A percentile compares a stretch with the other conserved stretches of the same genome.
These are phyloP conservation scores for Talaromyces rugulosus DNA, from an alignment of 2,329 filamentous ascomycete genomes.

Conservation along the genomic window DNA sequence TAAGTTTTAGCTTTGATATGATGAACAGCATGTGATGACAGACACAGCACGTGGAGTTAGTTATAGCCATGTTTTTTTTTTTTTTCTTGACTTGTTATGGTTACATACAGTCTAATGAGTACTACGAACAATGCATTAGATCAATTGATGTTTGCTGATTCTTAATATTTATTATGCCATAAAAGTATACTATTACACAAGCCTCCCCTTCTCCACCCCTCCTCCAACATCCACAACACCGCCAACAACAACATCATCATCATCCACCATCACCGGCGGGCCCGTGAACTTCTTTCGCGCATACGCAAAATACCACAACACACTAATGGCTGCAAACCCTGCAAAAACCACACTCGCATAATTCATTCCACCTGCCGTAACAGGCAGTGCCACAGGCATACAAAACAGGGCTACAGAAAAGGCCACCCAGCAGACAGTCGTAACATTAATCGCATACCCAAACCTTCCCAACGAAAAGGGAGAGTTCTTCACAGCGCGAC, in stretches of 20 bases:
- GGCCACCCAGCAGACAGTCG: conserved; percentile 66
- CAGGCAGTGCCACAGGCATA: conserved; percentile 63
- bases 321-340: conserved; percentile 57
- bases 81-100: background rate
- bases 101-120: background rate
- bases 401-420: conserved; percentile 70
- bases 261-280: conserved; percentile 38
- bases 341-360: conserved; percentile 65
- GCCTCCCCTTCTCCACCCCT: background rate
- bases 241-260: conserved; percentile 12
- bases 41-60: background rate
- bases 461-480: conserved; percentile 66
- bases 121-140: background rate
- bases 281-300: conserved; percentile 62
- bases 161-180: background rate
- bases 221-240: conserved; percentile 9
- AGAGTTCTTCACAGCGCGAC: conserved; percentile 62
- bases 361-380: conserved; percentile 58
- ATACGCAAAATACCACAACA: conserved; percentile 60
- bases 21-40: background rate
- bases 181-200: background rate
- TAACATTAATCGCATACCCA: conserved; percentile 63
- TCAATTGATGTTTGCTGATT: background rate
- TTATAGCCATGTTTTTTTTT: background rate
- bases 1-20: background rate